Evolutionary conservation across 2,329 filamentous ascomycete genomes (phyloP).

Genomic region (Verticillium tricorpus): DNA sequence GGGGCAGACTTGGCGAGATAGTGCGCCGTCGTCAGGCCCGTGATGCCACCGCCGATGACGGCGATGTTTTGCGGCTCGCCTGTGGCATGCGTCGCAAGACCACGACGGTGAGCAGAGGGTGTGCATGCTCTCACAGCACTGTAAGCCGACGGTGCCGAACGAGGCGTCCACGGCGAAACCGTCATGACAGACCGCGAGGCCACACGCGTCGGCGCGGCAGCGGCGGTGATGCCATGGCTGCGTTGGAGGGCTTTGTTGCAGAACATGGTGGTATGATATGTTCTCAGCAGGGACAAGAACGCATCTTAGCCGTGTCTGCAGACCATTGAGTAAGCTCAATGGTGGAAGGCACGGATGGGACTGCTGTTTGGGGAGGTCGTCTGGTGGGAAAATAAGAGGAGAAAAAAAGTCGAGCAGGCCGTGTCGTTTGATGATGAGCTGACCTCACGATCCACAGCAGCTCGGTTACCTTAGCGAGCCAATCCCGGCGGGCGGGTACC

Average conservation of each 20-base stretch:
- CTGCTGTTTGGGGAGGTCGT: neutral
- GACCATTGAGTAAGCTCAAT: conserved; percentile 1
- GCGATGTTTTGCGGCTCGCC: conserved; percentile 43
- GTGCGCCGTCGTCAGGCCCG: conserved; percentile 73
- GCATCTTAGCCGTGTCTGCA: neutral
- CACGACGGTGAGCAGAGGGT: neutral
- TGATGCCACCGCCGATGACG: conserved; percentile 77
- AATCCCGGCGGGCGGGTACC: neutral
- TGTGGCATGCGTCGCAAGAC: neutral
- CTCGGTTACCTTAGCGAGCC: neutral
- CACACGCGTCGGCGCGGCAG: neutral
- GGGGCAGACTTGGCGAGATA: conserved; percentile 68
- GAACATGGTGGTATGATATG: neutral
- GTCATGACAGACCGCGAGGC: neutral
- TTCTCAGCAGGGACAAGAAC: neutral
- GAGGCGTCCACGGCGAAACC: neutral
- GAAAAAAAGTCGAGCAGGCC: neutral
- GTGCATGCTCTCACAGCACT: neutral
- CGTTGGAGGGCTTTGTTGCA: neutral
- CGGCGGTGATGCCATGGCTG: neutral
- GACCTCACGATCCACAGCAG: neutral
- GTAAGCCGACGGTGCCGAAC: neutral
- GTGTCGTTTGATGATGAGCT: neutral
- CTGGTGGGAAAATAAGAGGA: neutral
- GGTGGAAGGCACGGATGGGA: neutral